phyloP scores from a whole-genome alignment of 441 rosid genomes.

The Corymbia citriodora region DNA sequence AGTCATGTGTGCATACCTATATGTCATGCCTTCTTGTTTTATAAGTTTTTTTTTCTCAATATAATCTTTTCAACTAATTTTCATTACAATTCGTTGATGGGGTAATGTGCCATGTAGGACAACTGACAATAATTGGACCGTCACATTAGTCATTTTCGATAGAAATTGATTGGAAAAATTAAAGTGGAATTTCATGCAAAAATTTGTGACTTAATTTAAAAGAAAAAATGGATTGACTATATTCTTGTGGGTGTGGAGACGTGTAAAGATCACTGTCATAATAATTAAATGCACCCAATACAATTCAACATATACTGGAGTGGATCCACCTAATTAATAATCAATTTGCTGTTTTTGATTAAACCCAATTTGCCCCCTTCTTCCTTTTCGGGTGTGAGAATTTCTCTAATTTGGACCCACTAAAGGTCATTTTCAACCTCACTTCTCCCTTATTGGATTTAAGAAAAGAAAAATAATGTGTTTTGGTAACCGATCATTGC shows the following conservation, averaged over 20 bases:
- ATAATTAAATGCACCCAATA: not conserved
- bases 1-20: fast-evolving
- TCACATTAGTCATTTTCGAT: not conserved
- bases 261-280: not conserved
- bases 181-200: not conserved
- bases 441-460: not conserved
- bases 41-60: not conserved
- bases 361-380: not conserved
- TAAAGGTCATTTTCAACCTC: not conserved
- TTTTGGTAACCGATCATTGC: not conserved
- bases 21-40: not conserved
- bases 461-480: not conserved
- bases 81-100: fast-evolving
- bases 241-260: not conserved
- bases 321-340: not conserved
- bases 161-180: not conserved
- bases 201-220: not conserved
- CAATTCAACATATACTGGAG: not conserved
- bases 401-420: not conserved
- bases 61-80: not conserved
- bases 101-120: not conserved
- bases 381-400: not conserved
- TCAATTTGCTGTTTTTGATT: not conserved
- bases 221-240: not conserved
- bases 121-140: fast-evolving